These are phyloP conservation scores for Colletotrichum agaves DNA, from an alignment of 2,329 filamentous ascomycete genomes.

Conservation along the genomic window DNA sequence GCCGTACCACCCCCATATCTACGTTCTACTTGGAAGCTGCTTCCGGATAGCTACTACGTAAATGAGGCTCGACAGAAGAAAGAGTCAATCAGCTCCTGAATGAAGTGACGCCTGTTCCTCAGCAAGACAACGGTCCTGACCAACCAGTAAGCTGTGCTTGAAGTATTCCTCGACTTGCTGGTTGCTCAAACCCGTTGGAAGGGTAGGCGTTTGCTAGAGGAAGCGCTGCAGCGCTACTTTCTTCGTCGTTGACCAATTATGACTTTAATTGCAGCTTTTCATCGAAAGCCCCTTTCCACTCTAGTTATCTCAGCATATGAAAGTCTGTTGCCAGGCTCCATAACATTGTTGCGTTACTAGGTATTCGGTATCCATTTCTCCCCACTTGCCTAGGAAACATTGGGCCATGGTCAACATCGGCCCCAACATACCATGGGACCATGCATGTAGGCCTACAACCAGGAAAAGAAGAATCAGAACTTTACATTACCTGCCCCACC, in stretches of 20 bases:
- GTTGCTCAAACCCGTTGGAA: constrained; percentile 5
- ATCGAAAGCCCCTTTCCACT: background rate
- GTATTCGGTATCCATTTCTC: background rate
- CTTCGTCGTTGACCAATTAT: constrained; percentile 9
- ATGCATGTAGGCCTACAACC: background rate
- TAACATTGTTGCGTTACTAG: background rate
- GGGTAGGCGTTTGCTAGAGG: background rate
- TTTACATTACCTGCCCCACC: background rate
- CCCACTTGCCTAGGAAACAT: background rate
- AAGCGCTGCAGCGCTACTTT: constrained; percentile 3
- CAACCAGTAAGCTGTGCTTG: background rate
- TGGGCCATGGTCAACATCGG: background rate
- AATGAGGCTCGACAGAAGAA: background rate
- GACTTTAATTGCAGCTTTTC: background rate
- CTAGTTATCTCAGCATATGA: constrained; percentile 26
- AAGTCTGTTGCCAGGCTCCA: background rate
- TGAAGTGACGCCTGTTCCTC: constrained; percentile 15
- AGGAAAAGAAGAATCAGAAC: background rate
- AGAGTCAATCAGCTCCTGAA: constrained; percentile 14
- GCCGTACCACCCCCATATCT: constrained; percentile 3
- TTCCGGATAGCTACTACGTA: constrained; percentile 9
- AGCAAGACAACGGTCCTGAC: background rate
- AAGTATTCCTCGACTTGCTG: background rate
- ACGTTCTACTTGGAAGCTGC: background rate
- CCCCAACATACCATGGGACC: background rate